phyloP scores from a whole-genome alignment of 805 yeast genomes.

The Candida germanica region DNA sequence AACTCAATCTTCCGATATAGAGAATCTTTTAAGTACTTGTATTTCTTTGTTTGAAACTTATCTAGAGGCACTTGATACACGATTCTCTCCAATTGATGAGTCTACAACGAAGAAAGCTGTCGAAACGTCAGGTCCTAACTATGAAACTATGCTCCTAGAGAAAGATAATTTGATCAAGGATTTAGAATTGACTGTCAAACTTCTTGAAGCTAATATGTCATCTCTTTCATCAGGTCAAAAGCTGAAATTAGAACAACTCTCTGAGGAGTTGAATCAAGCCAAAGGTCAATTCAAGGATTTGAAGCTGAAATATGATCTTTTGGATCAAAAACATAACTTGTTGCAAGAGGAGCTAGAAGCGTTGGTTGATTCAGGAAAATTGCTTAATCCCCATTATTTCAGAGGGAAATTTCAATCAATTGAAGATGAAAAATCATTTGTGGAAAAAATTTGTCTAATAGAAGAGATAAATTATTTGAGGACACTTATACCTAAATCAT shows the following conservation, averaged over 20 bases:
- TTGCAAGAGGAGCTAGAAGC: slow-evolving; percentile 19
- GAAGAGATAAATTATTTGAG: slow-evolving; percentile 46
- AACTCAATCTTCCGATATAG: slow-evolving; percentile 1
- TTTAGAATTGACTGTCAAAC: slow-evolving; percentile 41
- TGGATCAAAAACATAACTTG: slow-evolving; percentile 20
- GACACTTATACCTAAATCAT: slow-evolving; percentile 20
- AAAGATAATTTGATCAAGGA: slow-evolving; percentile 38
- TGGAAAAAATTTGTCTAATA: slow-evolving; percentile 33
- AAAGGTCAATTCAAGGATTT: slow-evolving; percentile 14
- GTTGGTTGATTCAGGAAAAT: slow-evolving; percentile 10
- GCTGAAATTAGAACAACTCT: slow-evolving; percentile 18
- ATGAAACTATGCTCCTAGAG: no score
- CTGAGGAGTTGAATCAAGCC: slow-evolving; percentile 13
- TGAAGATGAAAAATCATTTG: slow-evolving; percentile 29
- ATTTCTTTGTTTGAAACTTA: neutral
- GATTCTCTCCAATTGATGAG: neutral
- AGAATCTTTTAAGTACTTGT: neutral
- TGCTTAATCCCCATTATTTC: slow-evolving; percentile 8
- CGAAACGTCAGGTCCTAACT: neutral
- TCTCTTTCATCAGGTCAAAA: slow-evolving; percentile 29
- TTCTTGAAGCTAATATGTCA: slow-evolving; percentile 43
- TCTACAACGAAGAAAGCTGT: neutral
- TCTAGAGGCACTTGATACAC: neutral
- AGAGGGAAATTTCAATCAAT: slow-evolving; percentile 26
- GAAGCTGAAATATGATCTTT: neutral